Conservation (phyloP, 768 basidiomycete species). For the Agrocybe praecox region DNA sequence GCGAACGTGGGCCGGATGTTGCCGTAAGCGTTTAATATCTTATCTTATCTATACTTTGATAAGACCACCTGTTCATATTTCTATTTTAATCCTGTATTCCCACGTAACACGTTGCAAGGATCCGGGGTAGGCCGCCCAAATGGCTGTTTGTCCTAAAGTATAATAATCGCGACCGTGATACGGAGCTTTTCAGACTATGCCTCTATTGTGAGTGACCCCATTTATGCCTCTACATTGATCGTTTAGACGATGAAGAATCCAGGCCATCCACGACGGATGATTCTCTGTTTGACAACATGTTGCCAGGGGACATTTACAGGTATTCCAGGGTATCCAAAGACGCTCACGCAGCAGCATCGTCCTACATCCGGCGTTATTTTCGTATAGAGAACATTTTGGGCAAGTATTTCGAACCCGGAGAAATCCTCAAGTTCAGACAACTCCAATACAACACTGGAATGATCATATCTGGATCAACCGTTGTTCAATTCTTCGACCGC, state of each 20-base stretch:
- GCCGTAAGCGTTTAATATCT: no score
- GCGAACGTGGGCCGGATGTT: no score
- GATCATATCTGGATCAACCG: conserved; percentile 13
- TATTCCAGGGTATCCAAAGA: conserved; percentile 22
- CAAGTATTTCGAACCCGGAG: conserved; percentile 20
- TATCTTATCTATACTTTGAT: no score
- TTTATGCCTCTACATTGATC: no score
- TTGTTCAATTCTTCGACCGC: conserved; percentile 10
- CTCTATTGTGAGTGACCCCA: no score
- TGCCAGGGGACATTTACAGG: conserved; percentile 23
- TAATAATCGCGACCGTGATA: no score
- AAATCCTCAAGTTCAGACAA: conserved; percentile 13
- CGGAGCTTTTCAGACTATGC: no score
- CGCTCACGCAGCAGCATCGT: conserved; percentile 1
- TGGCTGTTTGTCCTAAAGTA: no score
- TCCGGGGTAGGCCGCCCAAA: no score
- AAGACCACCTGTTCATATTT: no score
- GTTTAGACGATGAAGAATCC: background rate
- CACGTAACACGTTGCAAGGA: no score
- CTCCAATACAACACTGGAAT: conserved; percentile 4
- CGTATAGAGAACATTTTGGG: background rate
- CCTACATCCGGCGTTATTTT: conserved; percentile 7
- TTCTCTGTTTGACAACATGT: conserved; percentile 13
- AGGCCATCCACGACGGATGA: conserved; percentile 12
- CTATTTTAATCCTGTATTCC: no score